A percentile compares a stretch with the other conserved stretches of the same genome.
Conservation (phyloP, 1,284 basidiomycete genomes). For the Schizopora paradoxa region DNA sequence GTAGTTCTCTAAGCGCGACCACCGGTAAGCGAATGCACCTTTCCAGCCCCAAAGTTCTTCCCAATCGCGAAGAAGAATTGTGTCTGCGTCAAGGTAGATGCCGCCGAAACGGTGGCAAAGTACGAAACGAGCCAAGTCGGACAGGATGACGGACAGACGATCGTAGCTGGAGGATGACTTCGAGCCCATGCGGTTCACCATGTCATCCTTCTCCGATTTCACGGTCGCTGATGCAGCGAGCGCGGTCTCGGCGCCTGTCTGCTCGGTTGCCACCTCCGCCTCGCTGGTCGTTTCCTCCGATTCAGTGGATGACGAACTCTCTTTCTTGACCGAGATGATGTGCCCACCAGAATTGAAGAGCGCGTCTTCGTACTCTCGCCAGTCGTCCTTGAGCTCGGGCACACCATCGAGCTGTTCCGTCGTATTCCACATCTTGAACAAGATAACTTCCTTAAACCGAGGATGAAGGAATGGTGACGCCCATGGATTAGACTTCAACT, state of each 20-base stretch:
- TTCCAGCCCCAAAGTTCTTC: constrained; percentile 87
- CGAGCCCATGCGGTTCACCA: constrained; percentile 73
- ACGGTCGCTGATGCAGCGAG: constrained; percentile 25
- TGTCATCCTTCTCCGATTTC: constrained; percentile 45
- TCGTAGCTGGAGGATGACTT: constrained; percentile 73
- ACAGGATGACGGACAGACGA: constrained; percentile 75
- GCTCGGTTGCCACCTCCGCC: constrained; percentile 18
- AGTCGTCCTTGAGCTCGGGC: constrained; percentile 71
- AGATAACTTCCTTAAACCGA: constrained; percentile 73
- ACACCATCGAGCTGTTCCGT: constrained; percentile 83
- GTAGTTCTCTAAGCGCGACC: constrained; percentile 77
- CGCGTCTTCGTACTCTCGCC: constrained; percentile 60
- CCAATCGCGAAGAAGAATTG: constrained; percentile 85
- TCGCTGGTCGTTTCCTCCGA: constrained; percentile 21
- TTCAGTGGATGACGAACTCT: constrained; percentile 28
- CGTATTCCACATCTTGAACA: constrained; percentile 88
- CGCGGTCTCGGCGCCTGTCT: constrained; percentile 18
- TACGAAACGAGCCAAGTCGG: constrained; percentile 85
- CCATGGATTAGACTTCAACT: constrained; percentile 76
- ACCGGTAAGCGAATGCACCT: constrained; percentile 83
- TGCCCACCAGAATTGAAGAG: constrained; percentile 75
- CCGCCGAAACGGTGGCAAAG: constrained; percentile 83
- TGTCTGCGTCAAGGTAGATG: constrained; percentile 85
- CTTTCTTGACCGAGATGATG: constrained; percentile 45
- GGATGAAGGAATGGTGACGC: constrained; percentile 78